Evolutionary conservation across 805 yeast species (phyloP), one percentile per base, ranked within the genome.

Genomic region (Scheffersomyces stipitis): DNA sequence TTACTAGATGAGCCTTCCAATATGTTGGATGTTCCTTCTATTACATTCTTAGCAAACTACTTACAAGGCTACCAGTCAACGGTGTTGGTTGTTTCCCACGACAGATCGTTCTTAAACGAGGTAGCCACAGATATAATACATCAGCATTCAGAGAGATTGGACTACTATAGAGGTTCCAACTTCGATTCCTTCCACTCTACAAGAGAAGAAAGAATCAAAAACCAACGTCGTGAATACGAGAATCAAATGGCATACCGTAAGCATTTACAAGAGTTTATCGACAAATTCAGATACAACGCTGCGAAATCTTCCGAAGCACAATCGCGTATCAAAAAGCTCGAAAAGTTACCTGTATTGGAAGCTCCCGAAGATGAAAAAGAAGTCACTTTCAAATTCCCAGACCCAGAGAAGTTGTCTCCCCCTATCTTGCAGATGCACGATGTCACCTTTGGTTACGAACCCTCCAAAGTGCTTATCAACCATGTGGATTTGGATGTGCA

Each of bases 11-110:
- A 93, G 76, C 99, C 99, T 55, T 90, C 98, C 44, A 93, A 93
- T 83, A 93, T 90, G 96, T 86, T 93, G 95, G 99, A 93, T 79
- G 96, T 93, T 62, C 99, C 99, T 18, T 90, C 98, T 37, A 87
- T 93, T 60, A 91, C 97, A 1, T 93, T 81, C 61, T 74, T 93
- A 57, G 91, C 98, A 8, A 80, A 86, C 49, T 93, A 93, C 59
- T 69, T 93, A 50, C 96, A 87, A 58, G 74, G 86, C 5, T 93
- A 93, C 60, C 90, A 95, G 37, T 78, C 96, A 1, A 93, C 99
- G 0, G 93, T 93, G 2, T 70, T 93, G 46, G 95, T 91, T 29
- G 99, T 93, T 30, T 93, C 99, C 38, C 99, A 93, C 73, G 99
- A 93, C 64, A 82, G 99, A 57, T 88, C 96, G 29, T 93, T 93